Percentiles rank a stretch among this genome's conserved stretches.
Evolutionary conservation across 805 yeast species (phyloP).

Genomic region (Wickerhamomyces subpelliculosus): DNA sequence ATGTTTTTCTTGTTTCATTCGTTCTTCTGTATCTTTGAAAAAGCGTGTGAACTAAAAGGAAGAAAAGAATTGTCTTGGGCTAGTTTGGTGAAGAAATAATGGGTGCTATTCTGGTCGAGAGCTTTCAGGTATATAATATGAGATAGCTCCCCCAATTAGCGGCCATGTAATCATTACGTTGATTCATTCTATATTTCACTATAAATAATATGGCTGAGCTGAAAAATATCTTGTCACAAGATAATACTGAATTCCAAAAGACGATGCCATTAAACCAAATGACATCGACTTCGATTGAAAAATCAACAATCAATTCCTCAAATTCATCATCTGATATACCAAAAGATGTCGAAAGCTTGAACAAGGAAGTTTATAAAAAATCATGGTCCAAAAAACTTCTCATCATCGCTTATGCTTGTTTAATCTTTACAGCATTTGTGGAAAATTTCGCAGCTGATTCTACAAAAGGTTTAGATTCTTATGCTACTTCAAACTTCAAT

Average conservation of each 20-base stretch:
- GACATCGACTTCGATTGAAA: not conserved
- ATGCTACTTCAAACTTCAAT: slow-evolving; percentile 31
- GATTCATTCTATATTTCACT: too few species aligned
- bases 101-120: too few species aligned
- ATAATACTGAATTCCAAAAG: too few species aligned
- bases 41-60: too few species aligned
- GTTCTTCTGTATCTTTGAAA: too few species aligned
- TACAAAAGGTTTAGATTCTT: slow-evolving; percentile 17
- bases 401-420: slow-evolving; percentile 16
- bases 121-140: too few species aligned
- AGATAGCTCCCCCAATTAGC: too few species aligned
- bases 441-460: slow-evolving; percentile 24
- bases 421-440: slow-evolving; percentile 23
- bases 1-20: too few species aligned
- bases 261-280: too few species aligned
- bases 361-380: not conserved
- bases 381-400: slow-evolving; percentile 18
- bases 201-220: not conserved
- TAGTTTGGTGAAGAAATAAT: too few species aligned
- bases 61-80: too few species aligned
- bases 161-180: too few species aligned
- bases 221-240: not conserved
- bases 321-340: not conserved
- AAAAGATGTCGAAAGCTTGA: not conserved
- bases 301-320: not conserved